Conservation (phyloP, 2,329 filamentous ascomycete species). For the Colletotrichum siamense region DNA sequence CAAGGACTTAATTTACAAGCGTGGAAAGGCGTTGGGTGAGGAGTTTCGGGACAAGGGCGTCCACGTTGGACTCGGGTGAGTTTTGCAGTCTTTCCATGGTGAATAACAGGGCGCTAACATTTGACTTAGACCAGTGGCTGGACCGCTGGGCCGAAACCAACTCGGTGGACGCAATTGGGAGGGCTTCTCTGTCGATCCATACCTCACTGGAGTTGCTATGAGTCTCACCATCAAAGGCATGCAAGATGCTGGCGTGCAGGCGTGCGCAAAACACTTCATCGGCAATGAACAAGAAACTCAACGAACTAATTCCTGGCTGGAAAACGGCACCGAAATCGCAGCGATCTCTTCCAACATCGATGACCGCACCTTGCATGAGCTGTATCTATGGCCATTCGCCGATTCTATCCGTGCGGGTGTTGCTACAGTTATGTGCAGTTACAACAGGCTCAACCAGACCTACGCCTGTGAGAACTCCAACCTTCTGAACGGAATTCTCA, state of each 20-base stretch:
- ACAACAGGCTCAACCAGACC: slow-evolving; percentile 73
- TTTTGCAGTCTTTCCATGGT: background rate
- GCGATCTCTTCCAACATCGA: slow-evolving; percentile 63
- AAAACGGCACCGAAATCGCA: slow-evolving; percentile 47
- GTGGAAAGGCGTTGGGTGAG: slow-evolving; percentile 71
- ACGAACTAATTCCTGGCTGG: slow-evolving; percentile 54
- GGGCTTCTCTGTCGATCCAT: slow-evolving; percentile 81
- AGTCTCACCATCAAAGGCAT: slow-evolving; percentile 67
- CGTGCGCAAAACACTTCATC: slow-evolving; percentile 62
- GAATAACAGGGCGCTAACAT: background rate
- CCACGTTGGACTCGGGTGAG: slow-evolving; percentile 70
- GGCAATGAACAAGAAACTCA: slow-evolving; percentile 73
- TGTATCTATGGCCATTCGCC: slow-evolving; percentile 72
- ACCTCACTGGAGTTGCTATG: slow-evolving; percentile 69
- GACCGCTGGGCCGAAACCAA: slow-evolving; percentile 75
- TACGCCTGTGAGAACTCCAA: slow-evolving; percentile 71
- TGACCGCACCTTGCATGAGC: slow-evolving; percentile 71
- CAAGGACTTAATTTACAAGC: slow-evolving; percentile 71
- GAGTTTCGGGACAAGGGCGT: slow-evolving; percentile 76
- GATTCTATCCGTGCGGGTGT: slow-evolving; percentile 72
- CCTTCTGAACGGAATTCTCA: slow-evolving; percentile 67
- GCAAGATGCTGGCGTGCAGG: slow-evolving; percentile 48
- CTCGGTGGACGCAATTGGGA: slow-evolving; percentile 84
- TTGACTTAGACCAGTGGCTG: slow-evolving; percentile 65
- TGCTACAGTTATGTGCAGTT: slow-evolving; percentile 74